Evolutionary conservation across 2,329 filamentous ascomycete genomes (phyloP).

Genomic region (Magnaporthales sp.): DNA sequence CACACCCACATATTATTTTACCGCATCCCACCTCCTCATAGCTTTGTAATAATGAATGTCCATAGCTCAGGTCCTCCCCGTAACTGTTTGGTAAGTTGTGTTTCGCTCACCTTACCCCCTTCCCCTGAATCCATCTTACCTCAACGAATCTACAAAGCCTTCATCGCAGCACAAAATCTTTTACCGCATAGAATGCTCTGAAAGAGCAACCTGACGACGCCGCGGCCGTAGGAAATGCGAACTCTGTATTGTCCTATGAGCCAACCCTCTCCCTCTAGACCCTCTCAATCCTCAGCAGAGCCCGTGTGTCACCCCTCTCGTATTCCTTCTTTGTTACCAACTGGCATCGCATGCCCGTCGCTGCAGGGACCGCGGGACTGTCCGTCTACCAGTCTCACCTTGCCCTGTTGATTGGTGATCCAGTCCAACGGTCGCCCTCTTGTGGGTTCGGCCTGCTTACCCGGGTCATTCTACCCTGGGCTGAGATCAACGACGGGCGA

Average conservation of each 20-base stretch:
- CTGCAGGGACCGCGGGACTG: not conserved
- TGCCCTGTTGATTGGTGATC: not conserved
- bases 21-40: not conserved
- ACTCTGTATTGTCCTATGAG: not conserved
- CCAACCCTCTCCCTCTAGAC: not conserved
- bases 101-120: not conserved
- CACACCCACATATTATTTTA: not conserved
- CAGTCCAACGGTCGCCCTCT: not conserved
- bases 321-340: not conserved
- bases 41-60: not conserved
- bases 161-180: not conserved
- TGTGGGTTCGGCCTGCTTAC: not conserved
- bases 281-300: not conserved
- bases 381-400: not conserved
- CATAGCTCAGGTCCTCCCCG: not conserved
- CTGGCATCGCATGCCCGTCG: not conserved
- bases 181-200: not conserved
- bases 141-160: not conserved
- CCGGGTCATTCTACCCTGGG: not conserved
- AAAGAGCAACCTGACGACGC: not conserved
- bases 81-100: not conserved
- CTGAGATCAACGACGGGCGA: not conserved
- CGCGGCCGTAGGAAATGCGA: not conserved
- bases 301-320: not conserved
- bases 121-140: not conserved